Evolutionary conservation across 1,284 basidiomycete genomes (phyloP).

Genomic region (Phenoliferia sp.): DNA sequence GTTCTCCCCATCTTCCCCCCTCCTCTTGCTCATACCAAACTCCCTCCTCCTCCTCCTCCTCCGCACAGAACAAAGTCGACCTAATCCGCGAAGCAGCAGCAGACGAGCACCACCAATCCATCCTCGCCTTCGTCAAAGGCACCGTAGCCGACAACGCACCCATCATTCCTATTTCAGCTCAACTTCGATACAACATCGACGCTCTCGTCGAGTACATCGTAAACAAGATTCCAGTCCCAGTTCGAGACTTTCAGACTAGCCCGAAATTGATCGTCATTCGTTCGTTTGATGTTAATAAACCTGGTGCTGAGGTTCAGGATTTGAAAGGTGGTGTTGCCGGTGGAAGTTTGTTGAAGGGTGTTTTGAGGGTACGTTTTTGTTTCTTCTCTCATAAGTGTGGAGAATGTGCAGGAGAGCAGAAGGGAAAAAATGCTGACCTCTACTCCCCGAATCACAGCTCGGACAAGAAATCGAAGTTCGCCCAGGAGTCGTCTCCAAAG

Average conservation of each 20-base stretch:
- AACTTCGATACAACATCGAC: conserved; percentile 98
- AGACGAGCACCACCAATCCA: conserved; percentile 88
- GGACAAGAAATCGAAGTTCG: conserved; percentile 96
- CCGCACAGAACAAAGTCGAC: conserved; percentile 71
- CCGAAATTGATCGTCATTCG: conserved; percentile 93
- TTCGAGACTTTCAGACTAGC: conserved; percentile 85
- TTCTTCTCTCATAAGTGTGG: not conserved
- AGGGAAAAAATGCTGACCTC: not conserved
- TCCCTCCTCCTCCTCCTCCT: not conserved
- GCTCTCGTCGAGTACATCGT: conserved; percentile 99
- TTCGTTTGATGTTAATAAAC: conserved; percentile 99
- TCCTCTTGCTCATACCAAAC: conserved; percentile 54
- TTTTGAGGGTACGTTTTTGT: conserved; percentile 57
- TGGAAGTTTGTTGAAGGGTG: conserved; percentile 89
- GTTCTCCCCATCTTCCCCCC: too few relatives aligned
- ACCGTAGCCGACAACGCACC: conserved; percentile 95
- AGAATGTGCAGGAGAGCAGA: too few relatives aligned
- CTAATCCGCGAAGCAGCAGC: conserved; percentile 88
- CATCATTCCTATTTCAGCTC: conserved; percentile 97
- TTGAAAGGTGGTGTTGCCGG: conserved; percentile 97
- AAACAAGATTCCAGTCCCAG: conserved; percentile 88
- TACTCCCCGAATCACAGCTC: conserved; percentile 44
- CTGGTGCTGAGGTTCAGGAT: conserved; percentile 92
- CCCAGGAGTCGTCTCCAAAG: conserved; percentile 95
- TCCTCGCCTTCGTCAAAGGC: conserved; percentile 85